Evolutionary conservation across 75 land plant species (phyloP), one percentile per base, ranked within the genome.

Genomic region (Cryptomeria japonica): DNA sequence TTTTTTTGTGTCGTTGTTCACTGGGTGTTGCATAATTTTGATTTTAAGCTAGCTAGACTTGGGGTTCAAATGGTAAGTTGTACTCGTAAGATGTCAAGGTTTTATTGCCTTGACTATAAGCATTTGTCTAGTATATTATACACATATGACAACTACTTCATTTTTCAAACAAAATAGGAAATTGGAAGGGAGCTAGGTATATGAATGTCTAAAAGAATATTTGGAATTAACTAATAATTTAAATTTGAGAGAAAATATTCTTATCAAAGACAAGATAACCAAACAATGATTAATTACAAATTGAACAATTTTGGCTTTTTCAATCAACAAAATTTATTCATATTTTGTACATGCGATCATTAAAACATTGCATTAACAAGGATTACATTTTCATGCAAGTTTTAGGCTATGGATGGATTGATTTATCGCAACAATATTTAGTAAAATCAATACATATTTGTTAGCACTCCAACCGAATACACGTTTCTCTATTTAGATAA

Each of bases 391-490:
- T n/a, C 86, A 19, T 85, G 91, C 89, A 95, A 94, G 32, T 95
- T 9, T 32, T 95, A 78, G 96, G 96, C 3, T 95, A 95, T 91
- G 96, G 96, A 32, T 95, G 95, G 96, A 95, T 92, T 51, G 96
- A 95, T 18, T 61, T 95, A 88, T 87, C 94, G 19, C 79, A 95
- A 47, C 89, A 85, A 84, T 94, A 92, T 86, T 53, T 95, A 82
- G 94, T 95, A n/a, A 91, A 95, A 84, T 95, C 94, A 46, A 92
- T 86, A 83, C 93, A 92, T 32, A 95, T 95, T 94, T 95, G 96
- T 95, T 95, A 95, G 95, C 96, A 94, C 56, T 42, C 93, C 39
- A 94, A 93, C 39, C 86, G 94, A 19, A 94, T 95, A 51, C 93
- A 94, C 75, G 95, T 95, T 55, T 91, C 95, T 80, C 91, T 95